Base-by-base conservation (phyloP, 208 protist species). In the Phytomonas sp. region DNA sequence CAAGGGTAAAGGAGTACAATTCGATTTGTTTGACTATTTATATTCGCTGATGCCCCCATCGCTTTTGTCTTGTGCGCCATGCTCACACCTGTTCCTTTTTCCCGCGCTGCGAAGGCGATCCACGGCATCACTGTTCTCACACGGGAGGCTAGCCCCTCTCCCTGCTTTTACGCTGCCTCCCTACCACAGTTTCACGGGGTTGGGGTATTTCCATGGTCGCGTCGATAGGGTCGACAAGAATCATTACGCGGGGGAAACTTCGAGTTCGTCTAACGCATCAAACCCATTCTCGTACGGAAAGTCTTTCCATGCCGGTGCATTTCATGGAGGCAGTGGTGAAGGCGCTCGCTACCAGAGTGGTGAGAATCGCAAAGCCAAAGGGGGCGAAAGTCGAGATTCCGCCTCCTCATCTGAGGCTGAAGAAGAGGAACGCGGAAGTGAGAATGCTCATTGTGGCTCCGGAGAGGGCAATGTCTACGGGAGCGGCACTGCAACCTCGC, bases 401-500 rank as follows among this genome's bases (percentile, higher is more conserved):
- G 6, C 46, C 46, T 26, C 13, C 4, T 56, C 46, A 7, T 5
- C 46, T 2, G 13, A 11, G 1, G 46, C 46, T 56, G 46, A 56
- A 56, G 46, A 26, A 23, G 46, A 56, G 46, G 46, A 56, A 26
- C 6, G 46, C 20, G 2, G 20, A 5, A 56, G 46, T 56, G 20
- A 26, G 4, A 56, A 56, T 56, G 20, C 46, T 26, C 46, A 56
- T 23, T 56, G 6, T 17, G 20, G 20, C 5, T 11, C 46, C 23
- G 20, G 6, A 56, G 11, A 23, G 20, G 20, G 20, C 46, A 56
- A 56, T 11, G 59, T 76, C 0, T 67, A 75, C 46, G 59, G 74
- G 11, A 63, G 53, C 30, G 76, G 74, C 30, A 82, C 82, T 15
- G 76, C 78, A 36, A 90, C 80, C 1, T 80, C 74, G 28, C 76